Percentiles rank a stretch among this genome's conserved stretches.
Conservation (phyloP, 768 basidiomycete species). For the Leccinum variicolor region DNA sequence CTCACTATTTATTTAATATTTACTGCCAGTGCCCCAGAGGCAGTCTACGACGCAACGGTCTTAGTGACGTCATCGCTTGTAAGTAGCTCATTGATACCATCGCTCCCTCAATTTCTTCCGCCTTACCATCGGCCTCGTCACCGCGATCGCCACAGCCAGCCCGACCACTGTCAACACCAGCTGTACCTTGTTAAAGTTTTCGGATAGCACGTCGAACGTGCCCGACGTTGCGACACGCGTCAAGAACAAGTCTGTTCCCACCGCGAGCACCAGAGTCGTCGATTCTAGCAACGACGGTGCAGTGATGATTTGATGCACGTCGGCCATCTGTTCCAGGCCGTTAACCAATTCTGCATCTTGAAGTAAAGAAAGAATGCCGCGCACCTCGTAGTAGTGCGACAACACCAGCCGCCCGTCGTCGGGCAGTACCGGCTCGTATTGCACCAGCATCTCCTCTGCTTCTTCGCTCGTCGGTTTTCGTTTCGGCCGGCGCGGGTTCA, state of each 20-base stretch:
- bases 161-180: constrained; percentile 78
- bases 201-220: constrained; percentile 89
- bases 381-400: constrained; percentile 54
- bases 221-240: constrained; percentile 82
- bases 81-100: constrained; percentile 51
- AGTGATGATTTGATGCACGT: constrained; percentile 66
- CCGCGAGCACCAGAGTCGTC: constrained; percentile 82
- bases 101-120: constrained; percentile 62
- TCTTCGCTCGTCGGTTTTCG: constrained; percentile 74
- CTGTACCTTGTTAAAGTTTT: constrained; percentile 92
- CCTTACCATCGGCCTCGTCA: constrained; percentile 79
- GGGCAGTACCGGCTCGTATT: constrained; percentile 78
- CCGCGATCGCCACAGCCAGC: constrained; percentile 68
- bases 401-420: constrained; percentile 61
- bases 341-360: neutral
- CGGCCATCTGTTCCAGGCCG: constrained; percentile 51
- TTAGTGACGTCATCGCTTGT: neutral
- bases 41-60: neutral
- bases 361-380: constrained; percentile 23
- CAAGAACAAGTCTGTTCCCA: constrained; percentile 87
- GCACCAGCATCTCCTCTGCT: constrained; percentile 78
- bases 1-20: neutral
- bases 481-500: constrained; percentile 84
- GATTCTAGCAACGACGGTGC: constrained; percentile 88
- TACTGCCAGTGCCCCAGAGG: neutral